phyloP scores from a whole-genome alignment of 345 rosid species.

The Pistacia integerrima region DNA sequence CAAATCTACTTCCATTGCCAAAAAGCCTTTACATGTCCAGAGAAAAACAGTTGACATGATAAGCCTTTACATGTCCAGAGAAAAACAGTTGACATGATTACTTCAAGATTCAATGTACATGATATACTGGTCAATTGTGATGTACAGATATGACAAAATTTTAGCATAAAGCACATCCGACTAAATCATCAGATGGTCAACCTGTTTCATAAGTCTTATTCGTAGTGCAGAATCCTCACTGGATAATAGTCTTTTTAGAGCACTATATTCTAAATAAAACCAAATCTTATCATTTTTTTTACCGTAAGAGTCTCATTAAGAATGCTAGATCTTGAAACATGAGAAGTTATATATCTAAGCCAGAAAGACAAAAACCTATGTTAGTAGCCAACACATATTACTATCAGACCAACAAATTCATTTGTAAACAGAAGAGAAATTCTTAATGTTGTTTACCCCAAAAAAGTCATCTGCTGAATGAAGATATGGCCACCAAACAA shows the following conservation, averaged over 20 bases:
- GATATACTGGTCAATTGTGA: not conserved
- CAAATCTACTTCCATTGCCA: no score
- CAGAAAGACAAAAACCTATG: not conserved
- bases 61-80: no score
- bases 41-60: not conserved
- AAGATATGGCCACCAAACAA: slow-evolving; percentile 94
- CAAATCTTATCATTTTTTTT: not conserved
- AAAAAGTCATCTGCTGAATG: slow-evolving; percentile 62
- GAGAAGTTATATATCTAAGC: slow-evolving; percentile 6
- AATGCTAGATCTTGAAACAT: not conserved
- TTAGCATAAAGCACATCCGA: not conserved
- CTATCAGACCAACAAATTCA: not conserved
- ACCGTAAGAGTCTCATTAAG: not conserved
- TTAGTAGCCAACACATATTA: not conserved
- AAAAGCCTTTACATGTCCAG: no score
- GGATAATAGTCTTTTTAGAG: not conserved
- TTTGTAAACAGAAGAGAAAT: not conserved
- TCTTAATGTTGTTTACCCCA: slow-evolving; percentile 46
- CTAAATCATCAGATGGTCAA: not conserved
- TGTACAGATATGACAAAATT: not conserved
- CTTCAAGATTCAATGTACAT: not conserved
- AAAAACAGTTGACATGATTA: not conserved
- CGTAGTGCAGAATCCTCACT: not conserved
- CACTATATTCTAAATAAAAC: not conserved
- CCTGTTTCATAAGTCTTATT: not conserved